These are phyloP conservation scores for Trifolium repens DNA, from an alignment of 306 rosid species.

Conservation along the genomic window DNA sequence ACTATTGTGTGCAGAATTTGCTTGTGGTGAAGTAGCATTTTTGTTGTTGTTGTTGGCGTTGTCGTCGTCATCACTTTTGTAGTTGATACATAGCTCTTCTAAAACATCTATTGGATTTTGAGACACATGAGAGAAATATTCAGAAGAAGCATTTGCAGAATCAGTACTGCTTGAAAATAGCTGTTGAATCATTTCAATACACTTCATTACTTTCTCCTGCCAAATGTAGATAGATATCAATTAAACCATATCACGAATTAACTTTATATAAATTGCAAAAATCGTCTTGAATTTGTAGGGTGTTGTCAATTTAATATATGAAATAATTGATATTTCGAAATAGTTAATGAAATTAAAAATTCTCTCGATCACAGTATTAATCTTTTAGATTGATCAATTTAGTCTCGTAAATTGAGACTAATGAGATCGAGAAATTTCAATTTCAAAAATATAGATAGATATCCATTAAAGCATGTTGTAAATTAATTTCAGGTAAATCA, in stretches of 20 bases:
- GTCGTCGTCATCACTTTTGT: slow-evolving; percentile 62
- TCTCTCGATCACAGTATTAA: neutral
- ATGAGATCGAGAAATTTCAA: neutral
- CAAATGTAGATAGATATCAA: slow-evolving; percentile 8
- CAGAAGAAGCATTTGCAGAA: slow-evolving; percentile 41
- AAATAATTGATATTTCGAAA: neutral
- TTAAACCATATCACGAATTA: neutral
- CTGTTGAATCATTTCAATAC: slow-evolving; percentile 60
- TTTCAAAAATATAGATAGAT: neutral
- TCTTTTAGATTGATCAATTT: neutral
- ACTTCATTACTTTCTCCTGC: slow-evolving; percentile 81
- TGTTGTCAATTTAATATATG: neutral
- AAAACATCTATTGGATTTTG: slow-evolving; percentile 81
- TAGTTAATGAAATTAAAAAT: neutral
- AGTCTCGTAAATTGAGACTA: neutral
- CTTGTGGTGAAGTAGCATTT: slow-evolving; percentile 62
- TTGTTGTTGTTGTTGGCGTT: slow-evolving; percentile 54
- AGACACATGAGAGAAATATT: slow-evolving; percentile 58
- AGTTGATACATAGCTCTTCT: slow-evolving; percentile 73
- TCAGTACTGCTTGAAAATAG: slow-evolving; percentile 38
- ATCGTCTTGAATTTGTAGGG: neutral
- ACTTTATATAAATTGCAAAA: neutral
- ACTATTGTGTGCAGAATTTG: slow-evolving; percentile 54
- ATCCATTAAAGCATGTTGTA: too few relatives aligned
- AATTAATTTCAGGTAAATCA: too few relatives aligned